phyloP scores from a whole-genome alignment of 139 green algal species.

The Coccomyxa sp. region DNA sequence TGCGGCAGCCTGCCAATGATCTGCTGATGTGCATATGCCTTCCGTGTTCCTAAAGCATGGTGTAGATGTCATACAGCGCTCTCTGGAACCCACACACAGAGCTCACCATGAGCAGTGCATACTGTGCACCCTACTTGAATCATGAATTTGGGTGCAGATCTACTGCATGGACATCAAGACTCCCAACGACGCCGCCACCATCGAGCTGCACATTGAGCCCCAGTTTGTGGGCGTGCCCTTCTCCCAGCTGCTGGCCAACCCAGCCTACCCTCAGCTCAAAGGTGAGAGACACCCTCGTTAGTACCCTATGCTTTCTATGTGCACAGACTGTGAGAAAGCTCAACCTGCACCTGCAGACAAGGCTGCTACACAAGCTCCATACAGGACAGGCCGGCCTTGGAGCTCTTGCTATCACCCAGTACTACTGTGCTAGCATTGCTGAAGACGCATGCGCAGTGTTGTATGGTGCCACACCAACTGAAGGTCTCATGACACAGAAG shows the following conservation, averaged over 20 bases:
- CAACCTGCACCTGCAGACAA: no score
- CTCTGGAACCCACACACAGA: neutral
- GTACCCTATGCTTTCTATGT: no score
- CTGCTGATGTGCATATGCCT: neutral
- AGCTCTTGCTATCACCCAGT: no score
- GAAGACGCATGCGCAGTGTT: no score
- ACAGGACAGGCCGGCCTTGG: no score
- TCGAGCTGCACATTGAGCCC: neutral
- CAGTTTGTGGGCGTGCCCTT: neutral
- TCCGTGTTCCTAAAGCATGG: neutral
- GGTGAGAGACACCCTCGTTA: neutral
- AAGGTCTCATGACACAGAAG: no score
- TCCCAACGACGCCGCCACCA: neutral
- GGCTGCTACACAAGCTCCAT: no score
- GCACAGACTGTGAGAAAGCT: no score
- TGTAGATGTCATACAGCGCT: neutral
- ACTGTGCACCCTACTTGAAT: neutral
- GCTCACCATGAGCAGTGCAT: neutral
- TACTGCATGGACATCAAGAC: constrained; percentile 1
- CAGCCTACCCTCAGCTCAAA: neutral
- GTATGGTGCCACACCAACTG: no score
- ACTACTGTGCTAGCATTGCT: no score
- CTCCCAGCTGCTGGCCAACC: neutral
- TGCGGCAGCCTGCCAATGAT: no score
- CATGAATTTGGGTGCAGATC: neutral